Percentiles rank a stretch among this genome's conserved stretches.
These are phyloP conservation scores for Agastache rugosa DNA, from an alignment of 257 asterid genomes.

Conservation along the genomic window DNA sequence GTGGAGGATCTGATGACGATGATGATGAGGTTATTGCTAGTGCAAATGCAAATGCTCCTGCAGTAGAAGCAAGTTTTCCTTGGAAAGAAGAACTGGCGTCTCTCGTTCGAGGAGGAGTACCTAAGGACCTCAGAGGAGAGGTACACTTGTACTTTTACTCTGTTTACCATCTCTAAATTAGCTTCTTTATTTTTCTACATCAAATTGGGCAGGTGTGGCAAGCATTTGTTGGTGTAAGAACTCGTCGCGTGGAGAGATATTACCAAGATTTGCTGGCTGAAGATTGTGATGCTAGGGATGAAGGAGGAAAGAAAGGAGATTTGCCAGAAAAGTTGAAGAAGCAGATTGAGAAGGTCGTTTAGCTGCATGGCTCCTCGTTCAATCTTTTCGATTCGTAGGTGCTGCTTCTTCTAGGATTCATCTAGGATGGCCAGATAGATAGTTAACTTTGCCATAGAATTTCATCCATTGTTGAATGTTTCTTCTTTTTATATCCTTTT, in stretches of 20 bases:
- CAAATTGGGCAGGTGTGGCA: conserved; percentile 89
- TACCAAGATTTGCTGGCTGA: conserved; percentile 72
- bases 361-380: conserved; percentile 97
- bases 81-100: conserved; percentile 80
- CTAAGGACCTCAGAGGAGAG: conserved; percentile 96
- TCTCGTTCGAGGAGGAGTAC: conserved; percentile 93
- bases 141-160: conserved; percentile 38
- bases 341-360: conserved; percentile 99
- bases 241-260: conserved; percentile 78
- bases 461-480: conserved; percentile 7
- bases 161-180: conserved; percentile 11
- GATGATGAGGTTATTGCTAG: conserved; percentile 42
- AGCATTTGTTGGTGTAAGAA: conserved; percentile 84
- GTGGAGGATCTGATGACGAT: conserved; percentile 53
- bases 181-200: conserved; percentile 29
- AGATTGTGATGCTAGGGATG: conserved; percentile 52
- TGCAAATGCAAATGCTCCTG: conserved; percentile 45
- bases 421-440: conserved; percentile 46
- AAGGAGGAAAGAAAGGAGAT: conserved; percentile 45
- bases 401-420: conserved; percentile 94
- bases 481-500: conserved; percentile 19
- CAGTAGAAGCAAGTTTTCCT: conserved; percentile 51
- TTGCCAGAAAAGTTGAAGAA: conserved; percentile 79
- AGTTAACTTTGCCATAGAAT: conserved; percentile 31
- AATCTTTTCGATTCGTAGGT: conserved; percentile 88